phyloP scores from a whole-genome alignment of 2,329 filamentous ascomycete genomes.

The Mycosphaerella sp. region DNA sequence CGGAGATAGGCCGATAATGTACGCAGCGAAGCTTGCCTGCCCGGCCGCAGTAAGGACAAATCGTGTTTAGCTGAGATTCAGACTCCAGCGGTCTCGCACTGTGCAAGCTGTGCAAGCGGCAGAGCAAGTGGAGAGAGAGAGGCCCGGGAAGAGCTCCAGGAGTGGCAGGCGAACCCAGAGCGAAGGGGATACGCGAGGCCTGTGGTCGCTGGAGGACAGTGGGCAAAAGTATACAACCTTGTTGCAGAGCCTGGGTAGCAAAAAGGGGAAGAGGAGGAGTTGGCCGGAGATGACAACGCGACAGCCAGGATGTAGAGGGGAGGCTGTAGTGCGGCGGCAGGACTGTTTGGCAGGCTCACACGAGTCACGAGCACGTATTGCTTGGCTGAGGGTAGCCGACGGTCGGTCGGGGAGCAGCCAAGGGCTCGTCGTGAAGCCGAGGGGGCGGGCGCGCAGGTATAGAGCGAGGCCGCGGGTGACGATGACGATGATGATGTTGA shows the following conservation, averaged over 20 bases:
- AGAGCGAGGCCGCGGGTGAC: not conserved
- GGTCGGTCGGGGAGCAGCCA: not conserved
- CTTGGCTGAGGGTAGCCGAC: not conserved
- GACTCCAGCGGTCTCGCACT: not conserved
- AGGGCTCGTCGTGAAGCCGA: not conserved
- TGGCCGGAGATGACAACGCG: not conserved
- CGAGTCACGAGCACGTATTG: conserved; percentile 1
- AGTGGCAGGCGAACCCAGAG: conserved; percentile 2
- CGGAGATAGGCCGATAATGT: conserved; percentile 18
- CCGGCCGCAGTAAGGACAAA: conserved; percentile 3
- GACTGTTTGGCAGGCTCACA: not conserved
- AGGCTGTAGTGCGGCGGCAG: not conserved
- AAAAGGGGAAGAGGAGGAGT: not conserved
- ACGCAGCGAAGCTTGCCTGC: conserved; percentile 7
- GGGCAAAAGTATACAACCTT: conserved; percentile 5
- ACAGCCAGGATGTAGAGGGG: conserved; percentile 3
- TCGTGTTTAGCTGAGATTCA: not conserved
- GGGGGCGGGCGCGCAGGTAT: not conserved
- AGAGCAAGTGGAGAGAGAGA: conserved; percentile 4
- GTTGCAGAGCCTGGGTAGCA: conserved; percentile 4
- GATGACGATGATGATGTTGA: no score
- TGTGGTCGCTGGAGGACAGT: conserved; percentile 10
- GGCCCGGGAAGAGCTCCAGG: conserved; percentile 6
- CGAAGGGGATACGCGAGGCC: conserved; percentile 6
- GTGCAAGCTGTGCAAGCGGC: conserved; percentile 8